phyloP scores from a whole-genome alignment of 169 alveolate species.

The Plasmodium gaboni region DNA sequence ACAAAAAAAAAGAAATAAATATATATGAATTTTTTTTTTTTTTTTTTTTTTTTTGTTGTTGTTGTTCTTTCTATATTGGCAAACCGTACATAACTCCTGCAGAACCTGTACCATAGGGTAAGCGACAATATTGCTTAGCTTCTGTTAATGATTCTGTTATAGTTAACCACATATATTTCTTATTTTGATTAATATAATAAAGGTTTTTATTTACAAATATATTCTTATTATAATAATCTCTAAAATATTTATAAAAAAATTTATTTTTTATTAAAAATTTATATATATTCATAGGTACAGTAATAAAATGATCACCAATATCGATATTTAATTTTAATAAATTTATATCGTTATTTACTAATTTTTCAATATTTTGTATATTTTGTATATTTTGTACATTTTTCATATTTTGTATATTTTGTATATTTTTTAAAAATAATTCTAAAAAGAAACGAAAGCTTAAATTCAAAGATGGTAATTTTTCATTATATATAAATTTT shows the following conservation, averaged over 20 bases:
- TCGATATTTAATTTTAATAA: constrained; percentile 6
- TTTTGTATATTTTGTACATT: too few species aligned
- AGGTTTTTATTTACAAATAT: constrained; percentile 53
- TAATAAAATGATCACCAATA: constrained; percentile 51
- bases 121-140: constrained; percentile 82
- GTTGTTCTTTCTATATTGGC: constrained; percentile 67
- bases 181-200: constrained; percentile 50
- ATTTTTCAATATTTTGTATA: constrained; percentile 4
- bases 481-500: constrained; percentile 31
- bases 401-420: background rate
- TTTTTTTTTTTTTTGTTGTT: background rate
- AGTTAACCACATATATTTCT: constrained; percentile 70
- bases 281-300: constrained; percentile 32
- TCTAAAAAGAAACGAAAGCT: constrained; percentile 35
- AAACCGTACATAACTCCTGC: constrained; percentile 81
- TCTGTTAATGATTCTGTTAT: constrained; percentile 80
- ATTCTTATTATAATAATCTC: constrained; percentile 13
- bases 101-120: constrained; percentile 80
- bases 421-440: constrained; percentile 3
- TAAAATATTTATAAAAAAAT: constrained; percentile 65
- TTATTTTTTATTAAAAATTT: constrained; percentile 40
- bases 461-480: constrained; percentile 9
- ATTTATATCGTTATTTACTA: constrained; percentile 2
- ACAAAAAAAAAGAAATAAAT: too few species aligned
- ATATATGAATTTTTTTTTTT: too few species aligned